Base-by-base conservation (phyloP, 768 basidiomycete genomes). In the Hygrophorus pudorinus region DNA sequence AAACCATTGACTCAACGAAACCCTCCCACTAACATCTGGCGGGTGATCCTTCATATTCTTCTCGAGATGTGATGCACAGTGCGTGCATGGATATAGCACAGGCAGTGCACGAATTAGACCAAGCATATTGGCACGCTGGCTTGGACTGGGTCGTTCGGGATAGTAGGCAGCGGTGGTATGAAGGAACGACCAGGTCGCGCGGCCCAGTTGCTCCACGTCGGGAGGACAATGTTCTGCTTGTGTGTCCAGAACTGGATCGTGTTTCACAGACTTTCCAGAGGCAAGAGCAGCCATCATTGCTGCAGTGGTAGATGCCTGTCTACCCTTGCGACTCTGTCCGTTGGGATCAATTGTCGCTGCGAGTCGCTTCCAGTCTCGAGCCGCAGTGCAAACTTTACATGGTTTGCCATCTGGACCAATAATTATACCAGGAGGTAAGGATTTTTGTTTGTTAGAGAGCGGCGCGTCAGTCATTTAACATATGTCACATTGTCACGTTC, bases 161-260 rank as follows among this genome's bases (percentile, higher is more conserved):
- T 92, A 98, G 63, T 97, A 96, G 16, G 94, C 90, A 0, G 92
- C 93, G 4, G 94, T 84, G 7, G 91, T 82, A 57, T 97, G 94
- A 27, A 98, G 71, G 73, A 98, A 98, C 12, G 91, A 84, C 94
- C 94, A 97, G 1, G 94, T 94, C 36, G 93, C 85, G 39, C 80
- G 79, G 2, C 94, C 94, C 39, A 98, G 81, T 47, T 79, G 72
- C 57, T 92, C 89, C 36, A 82, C 81, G 61, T 97, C 93, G 0
- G 92, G 81, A 10, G 94, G 94, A 58, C 94, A 98, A 45, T 85
- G 70, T 4, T 67, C 64, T 1, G 76, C 75, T 16, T 72, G 78
- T 13, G 60, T 60, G 18, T 65, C 36, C 60, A 4, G 60, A 49
- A 3, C 59, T 56, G 14, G 61, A 33, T 9, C 59, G 31, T 18